These are phyloP conservation scores for Solanum appendiculatum DNA, from an alignment of 257 asterid species.

Conservation along the genomic window DNA sequence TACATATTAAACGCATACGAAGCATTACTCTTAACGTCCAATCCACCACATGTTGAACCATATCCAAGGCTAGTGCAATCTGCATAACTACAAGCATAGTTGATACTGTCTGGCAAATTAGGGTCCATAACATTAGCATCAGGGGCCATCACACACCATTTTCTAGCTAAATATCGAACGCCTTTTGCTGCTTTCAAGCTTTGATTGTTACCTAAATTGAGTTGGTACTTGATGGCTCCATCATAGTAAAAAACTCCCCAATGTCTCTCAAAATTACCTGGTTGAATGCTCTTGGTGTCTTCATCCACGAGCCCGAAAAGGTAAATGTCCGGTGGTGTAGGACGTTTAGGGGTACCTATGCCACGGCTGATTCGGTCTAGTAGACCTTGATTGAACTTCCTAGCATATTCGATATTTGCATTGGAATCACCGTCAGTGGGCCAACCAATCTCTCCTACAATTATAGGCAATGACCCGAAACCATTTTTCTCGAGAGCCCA, in stretches of 20 bases:
- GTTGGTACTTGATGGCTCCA: conserved; percentile 59
- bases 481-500: conserved; percentile 78
- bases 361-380: conserved; percentile 44
- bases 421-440: conserved; percentile 66
- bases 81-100: conserved; percentile 57
- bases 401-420: conserved; percentile 50
- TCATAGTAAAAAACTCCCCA: conserved; percentile 83
- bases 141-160: conserved; percentile 82
- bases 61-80: conserved; percentile 88
- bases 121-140: conserved; percentile 51
- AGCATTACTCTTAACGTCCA: conserved; percentile 52
- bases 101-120: conserved; percentile 24
- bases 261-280: conserved; percentile 86
- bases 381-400: conserved; percentile 69
- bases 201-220: conserved; percentile 39
- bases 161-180: conserved; percentile 51
- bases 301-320: conserved; percentile 65
- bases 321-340: conserved; percentile 51
- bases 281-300: conserved; percentile 57
- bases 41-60: conserved; percentile 67
- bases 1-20: conserved; percentile 80
- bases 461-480: conserved; percentile 36
- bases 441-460: conserved; percentile 91
- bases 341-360: conserved; percentile 60
- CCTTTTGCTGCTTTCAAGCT: conserved; percentile 75